Base-by-base conservation (phyloP, 2,329 filamentous ascomycete species). In the Fonsecaea pedrosoi region DNA sequence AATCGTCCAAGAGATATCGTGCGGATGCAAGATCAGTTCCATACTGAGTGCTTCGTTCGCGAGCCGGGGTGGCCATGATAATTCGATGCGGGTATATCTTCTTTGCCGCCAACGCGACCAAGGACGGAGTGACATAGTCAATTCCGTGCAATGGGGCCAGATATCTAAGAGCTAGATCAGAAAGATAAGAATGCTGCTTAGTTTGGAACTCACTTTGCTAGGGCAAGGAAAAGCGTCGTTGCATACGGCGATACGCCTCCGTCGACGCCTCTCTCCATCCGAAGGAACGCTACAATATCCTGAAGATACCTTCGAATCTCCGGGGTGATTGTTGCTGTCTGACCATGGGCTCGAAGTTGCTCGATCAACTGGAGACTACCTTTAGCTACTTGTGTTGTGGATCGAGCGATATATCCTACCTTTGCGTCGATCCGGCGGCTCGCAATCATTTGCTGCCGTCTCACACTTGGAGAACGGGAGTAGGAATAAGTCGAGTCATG, bases 1-100 rank as follows among this genome's bases (percentile, higher is more conserved):
- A 76, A 5, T 81, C 86, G 37, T 58, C 45, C 15, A 74, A 9
- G 3, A 70, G 48, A 25, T 73, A 65, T 34, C 32, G 60, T n/a
- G 97, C 87, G 3, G 91, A 90, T 35, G 85, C 83, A 0, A 90
- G 72, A 61, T 90, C 88, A 77, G 94, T 97, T 0, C 95, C 95
- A 88, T 96, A 99, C 77, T 97, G 92, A 82, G 97, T 85, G 76
- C 93, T 97, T 56, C 93, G 85, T 80, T 98, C 95, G 65, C 88
- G 87, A 68, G 87, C 85, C 0, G 92, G 85, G 1, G 80, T 79
- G 0, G 90, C 87, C 63, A 97, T 85, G 13, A 86, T 79, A 37
- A 99, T 88, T 8, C 93, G 89, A 79, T 99, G 95, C 18, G 90
- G 84, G 75, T 96, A 99, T 30, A 96, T 86, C 80, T 98, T 98